Base-by-base conservation (phyloP, 140 eudicot genomes). In the Senecio squalidus region DNA sequence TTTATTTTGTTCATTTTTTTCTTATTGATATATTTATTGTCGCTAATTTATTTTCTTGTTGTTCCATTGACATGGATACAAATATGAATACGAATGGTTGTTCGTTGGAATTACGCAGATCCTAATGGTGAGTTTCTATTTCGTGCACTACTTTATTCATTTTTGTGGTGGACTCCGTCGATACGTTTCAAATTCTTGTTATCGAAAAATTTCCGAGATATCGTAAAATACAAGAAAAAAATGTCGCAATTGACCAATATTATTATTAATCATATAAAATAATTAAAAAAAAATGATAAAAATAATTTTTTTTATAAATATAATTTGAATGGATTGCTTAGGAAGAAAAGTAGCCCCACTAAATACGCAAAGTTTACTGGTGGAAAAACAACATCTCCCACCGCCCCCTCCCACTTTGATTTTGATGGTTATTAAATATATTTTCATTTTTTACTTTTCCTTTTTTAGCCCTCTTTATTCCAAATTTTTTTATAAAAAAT, bases 91-190 rank as follows among this genome's bases (percentile, higher is more conserved):
- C 6, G 62, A 34, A 30, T 17, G 57, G 14, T 38, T 28, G 33
- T 11, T 58, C 56, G 33, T 67, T 55, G 36, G 16, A 64, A 25
- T 52, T 31, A 27, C 1, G 45, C 75, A 70, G 82, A 71, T 70
- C 82, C 82, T 55, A 70, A 70, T 54, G 81, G 78, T 71, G 57
- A 55, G 75, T 44, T 52, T 17, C 14, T 6, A 6, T 17, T 20
- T 33, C 10, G 7, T 33, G 0, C 2, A 6, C 2, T 31, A 6
- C 6, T 31, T 5, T 7, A 8, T 8, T 36, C 14, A 10, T 10
- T n/a, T n/a, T n/a, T n/a, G n/a, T n/a, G n/a, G n/a, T n/a, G n/a
- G n/a, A n/a, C n/a, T n/a, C n/a, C n/a, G n/a, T n/a, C n/a, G n/a
- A n/a, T n/a, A n/a, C n/a, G n/a, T n/a, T n/a, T n/a, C 41, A 55